phyloP scores from a whole-genome alignment of 345 rosid species.

The Crucihimalaya himalaica region DNA sequence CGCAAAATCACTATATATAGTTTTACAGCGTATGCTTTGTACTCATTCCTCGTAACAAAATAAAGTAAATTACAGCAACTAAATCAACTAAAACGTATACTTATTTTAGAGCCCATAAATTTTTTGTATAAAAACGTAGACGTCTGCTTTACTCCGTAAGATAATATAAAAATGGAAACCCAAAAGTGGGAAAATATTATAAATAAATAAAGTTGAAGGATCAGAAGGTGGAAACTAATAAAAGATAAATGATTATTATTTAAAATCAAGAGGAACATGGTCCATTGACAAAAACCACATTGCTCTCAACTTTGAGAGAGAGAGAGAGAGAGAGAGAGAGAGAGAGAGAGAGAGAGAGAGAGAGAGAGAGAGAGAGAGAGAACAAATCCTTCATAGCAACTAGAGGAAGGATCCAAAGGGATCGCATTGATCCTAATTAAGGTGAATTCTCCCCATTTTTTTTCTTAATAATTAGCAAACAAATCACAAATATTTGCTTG shows the following conservation, averaged over 20 bases:
- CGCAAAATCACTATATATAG: slow-evolving; percentile 4
- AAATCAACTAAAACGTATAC: background rate
- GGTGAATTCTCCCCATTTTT: background rate
- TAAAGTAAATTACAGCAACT: background rate
- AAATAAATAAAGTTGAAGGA: background rate
- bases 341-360: too few species aligned
- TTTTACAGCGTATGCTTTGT: background rate
- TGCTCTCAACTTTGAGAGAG: slow-evolving; percentile 19
- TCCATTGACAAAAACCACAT: slow-evolving; percentile 23
- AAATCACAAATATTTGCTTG: slow-evolving; percentile 89
- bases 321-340: slow-evolving; percentile 10
- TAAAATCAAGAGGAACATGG: slow-evolving; percentile 26
- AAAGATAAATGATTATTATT: slow-evolving; percentile 5
- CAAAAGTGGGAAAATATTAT: slow-evolving; percentile 10
- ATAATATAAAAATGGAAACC: slow-evolving; percentile 7
- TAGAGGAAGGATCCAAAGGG: slow-evolving; percentile 98
- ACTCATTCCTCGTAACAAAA: background rate
- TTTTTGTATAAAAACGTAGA: slow-evolving; percentile 2
- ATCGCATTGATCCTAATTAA: slow-evolving; percentile 94
- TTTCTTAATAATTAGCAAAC: slow-evolving; percentile 54
- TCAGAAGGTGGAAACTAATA: slow-evolving; percentile 16
- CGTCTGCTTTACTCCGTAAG: slow-evolving; percentile 13
- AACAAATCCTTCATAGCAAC: slow-evolving; percentile 48
- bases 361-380: background rate
- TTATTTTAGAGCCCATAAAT: background rate